Conservation (phyloP, 2,329 filamentous ascomycete genomes). For the Sordariomycetes sp. region DNA sequence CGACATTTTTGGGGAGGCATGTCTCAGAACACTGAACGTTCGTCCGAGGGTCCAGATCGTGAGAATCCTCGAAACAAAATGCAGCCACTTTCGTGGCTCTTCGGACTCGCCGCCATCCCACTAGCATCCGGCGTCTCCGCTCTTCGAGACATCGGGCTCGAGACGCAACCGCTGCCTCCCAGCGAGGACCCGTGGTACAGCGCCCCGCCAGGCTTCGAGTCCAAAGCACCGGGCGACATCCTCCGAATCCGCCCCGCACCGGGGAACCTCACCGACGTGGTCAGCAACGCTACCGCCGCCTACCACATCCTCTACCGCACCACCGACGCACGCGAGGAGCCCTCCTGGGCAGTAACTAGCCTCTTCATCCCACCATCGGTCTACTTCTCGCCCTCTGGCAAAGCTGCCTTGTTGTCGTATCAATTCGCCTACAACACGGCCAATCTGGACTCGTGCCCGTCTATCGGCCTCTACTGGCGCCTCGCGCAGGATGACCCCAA, state of each 20-base stretch:
- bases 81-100: background rate
- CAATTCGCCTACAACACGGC: constrained; percentile 12
- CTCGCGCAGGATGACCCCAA: background rate
- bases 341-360: constrained; percentile 27
- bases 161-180: constrained; percentile 14
- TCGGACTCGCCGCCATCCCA: background rate
- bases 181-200: constrained; percentile 23
- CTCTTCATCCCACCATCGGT: constrained; percentile 16
- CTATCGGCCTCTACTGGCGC: constrained; percentile 6
- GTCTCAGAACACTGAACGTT: no score
- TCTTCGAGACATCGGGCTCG: background rate
- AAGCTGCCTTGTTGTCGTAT: constrained; percentile 9
- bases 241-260: constrained; percentile 7
- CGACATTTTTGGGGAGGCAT: no score
- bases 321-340: constrained; percentile 18
- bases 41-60: no score
- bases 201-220: constrained; percentile 15
- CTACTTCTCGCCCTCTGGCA: constrained; percentile 4
- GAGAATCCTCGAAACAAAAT: background rate
- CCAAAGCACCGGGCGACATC: constrained; percentile 6
- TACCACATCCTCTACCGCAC: constrained; percentile 28
- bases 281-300: constrained; percentile 7
- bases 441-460: constrained; percentile 11
- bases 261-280: constrained; percentile 8
- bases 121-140: background rate